These are phyloP conservation scores for Xylariaceae sp. DNA, from an alignment of 2,329 filamentous ascomycete genomes.

Conservation along the genomic window DNA sequence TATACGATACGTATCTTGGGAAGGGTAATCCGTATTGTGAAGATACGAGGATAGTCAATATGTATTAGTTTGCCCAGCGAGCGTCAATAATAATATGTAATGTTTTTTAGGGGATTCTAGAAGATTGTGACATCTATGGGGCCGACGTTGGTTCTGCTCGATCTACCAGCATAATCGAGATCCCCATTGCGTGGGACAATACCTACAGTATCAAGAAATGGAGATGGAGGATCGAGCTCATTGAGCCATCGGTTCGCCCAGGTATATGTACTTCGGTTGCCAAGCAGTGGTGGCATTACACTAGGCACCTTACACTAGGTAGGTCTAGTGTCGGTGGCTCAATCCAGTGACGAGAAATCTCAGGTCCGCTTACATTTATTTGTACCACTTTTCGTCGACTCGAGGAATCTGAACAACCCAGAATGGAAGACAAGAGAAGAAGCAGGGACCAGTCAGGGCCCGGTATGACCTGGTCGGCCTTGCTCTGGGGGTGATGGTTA, in stretches of 20 bases:
- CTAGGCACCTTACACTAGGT: background rate
- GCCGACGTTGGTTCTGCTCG: constrained; percentile 27
- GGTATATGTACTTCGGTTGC: constrained; percentile 11
- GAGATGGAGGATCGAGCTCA: constrained; percentile 10
- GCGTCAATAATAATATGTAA: constrained; percentile 31
- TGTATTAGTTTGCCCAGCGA: constrained; percentile 21
- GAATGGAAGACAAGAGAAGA: background rate
- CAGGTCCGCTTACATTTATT: background rate
- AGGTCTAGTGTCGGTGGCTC: background rate
- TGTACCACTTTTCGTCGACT: background rate
- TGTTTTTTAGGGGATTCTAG: constrained; percentile 29
- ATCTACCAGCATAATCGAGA: constrained; percentile 31
- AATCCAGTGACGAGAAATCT: background rate
- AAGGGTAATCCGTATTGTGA: constrained; percentile 11
- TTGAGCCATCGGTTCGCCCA: constrained; percentile 11
- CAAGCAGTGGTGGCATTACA: constrained; percentile 2
- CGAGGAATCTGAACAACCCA: background rate
- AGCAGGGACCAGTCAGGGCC: background rate
- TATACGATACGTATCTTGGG: too few species aligned
- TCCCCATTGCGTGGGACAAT: constrained; percentile 28
- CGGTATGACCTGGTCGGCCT: background rate
- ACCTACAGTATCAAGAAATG: constrained; percentile 3
- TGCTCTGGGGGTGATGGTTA: background rate
- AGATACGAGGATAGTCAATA: constrained; percentile 25
- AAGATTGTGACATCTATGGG: constrained; percentile 29